Evolutionary conservation across 441 rosid species (phyloP).

Genomic region (Dalechampia spathulata): DNA sequence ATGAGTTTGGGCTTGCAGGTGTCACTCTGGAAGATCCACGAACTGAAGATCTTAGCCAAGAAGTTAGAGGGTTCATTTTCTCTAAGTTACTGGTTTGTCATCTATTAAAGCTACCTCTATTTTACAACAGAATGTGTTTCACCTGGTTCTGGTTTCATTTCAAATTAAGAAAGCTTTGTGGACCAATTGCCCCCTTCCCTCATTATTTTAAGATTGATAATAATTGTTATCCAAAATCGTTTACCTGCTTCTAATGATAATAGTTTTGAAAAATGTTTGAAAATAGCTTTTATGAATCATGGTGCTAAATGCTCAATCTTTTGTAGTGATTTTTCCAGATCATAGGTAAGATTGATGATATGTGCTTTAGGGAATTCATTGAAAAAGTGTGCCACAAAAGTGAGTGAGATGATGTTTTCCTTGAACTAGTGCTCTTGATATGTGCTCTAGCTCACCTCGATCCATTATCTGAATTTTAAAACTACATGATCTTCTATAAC

Average conservation of each 20-base stretch:
- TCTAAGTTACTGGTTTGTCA: constrained; percentile 85
- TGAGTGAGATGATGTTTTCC: background rate
- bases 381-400: background rate
- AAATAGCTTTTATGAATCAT: too few species aligned
- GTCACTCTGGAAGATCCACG: constrained; percentile 95
- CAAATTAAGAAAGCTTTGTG: background rate
- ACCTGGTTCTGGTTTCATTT: background rate
- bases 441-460: background rate
- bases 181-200: background rate
- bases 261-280: too few species aligned
- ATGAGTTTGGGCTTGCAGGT: constrained; percentile 57
- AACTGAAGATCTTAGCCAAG: constrained; percentile 99
- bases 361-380: background rate
- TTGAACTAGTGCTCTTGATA: background rate
- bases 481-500: background rate
- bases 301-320: too few species aligned
- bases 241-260: too few species aligned
- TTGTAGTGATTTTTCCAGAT: background rate
- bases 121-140: background rate
- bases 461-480: too few species aligned
- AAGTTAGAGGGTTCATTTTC: constrained; percentile 97
- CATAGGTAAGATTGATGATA: too few species aligned
- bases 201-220: background rate
- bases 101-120: constrained; percentile 10
- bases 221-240: too few species aligned